Conservation (phyloP, 495 filamentous ascomycete genomes). For the Xylaria nigripes region DNA sequence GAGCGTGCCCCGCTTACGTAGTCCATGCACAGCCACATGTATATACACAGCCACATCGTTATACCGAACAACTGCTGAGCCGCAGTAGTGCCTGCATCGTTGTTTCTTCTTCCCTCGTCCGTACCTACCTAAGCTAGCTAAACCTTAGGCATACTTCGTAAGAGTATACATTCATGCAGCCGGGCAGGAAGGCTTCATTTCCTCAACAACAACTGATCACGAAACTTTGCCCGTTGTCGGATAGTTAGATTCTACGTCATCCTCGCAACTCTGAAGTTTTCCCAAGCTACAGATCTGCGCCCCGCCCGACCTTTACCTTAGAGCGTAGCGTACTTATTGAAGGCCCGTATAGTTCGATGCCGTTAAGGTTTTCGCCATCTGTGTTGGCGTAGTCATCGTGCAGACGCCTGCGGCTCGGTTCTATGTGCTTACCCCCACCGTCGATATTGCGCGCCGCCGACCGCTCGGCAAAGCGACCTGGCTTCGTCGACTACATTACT, state of each 20-base stretch:
- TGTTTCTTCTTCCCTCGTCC: too few relatives aligned
- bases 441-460: neutral
- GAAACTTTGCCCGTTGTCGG: too few relatives aligned
- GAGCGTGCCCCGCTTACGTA: too few relatives aligned
- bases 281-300: neutral
- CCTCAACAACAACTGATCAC: neutral
- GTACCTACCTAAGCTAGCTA: too few relatives aligned
- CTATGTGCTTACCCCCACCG: neutral
- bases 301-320: neutral
- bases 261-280: neutral
- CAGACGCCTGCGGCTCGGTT: neutral
- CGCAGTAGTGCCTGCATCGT: too few relatives aligned
- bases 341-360: neutral
- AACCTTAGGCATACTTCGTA: too few relatives aligned
- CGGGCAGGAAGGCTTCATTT: neutral
- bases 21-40: too few relatives aligned
- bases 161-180: too few relatives aligned
- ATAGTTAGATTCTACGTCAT: neutral
- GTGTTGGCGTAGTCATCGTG: neutral
- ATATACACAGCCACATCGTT: too few relatives aligned
- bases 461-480: neutral
- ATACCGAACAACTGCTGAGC: too few relatives aligned
- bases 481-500: neutral
- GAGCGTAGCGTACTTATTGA: neutral
- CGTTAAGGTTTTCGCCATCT: neutral